Conservation (phyloP, 345 rosid genomes). For the Erysimum cheiranthoides region DNA sequence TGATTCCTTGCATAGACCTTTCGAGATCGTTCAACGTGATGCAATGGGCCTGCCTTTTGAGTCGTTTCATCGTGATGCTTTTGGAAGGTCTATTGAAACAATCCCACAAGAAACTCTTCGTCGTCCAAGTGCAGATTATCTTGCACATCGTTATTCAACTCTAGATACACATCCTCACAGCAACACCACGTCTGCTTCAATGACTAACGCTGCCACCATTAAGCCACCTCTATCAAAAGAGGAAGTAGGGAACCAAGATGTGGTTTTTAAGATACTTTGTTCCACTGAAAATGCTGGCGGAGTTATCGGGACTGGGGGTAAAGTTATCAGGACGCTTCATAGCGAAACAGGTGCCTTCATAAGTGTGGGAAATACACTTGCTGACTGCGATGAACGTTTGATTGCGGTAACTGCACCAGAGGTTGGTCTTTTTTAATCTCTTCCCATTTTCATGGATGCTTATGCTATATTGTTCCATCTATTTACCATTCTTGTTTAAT, state of each 20-base stretch:
- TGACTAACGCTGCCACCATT: constrained; percentile 48
- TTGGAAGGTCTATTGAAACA: constrained; percentile 36
- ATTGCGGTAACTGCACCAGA: constrained; percentile 77
- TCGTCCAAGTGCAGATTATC: constrained; percentile 38
- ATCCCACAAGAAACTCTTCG: constrained; percentile 36
- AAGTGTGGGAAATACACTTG: constrained; percentile 63
- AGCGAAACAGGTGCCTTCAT: constrained; percentile 84
- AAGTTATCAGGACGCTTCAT: constrained; percentile 68
- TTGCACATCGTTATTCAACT: constrained; percentile 32
- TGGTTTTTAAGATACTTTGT: constrained; percentile 77
- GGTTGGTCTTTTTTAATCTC: constrained; percentile 51
- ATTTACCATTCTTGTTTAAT: constrained; percentile 20
- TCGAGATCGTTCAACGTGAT: constrained; percentile 44
- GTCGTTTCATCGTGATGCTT: constrained; percentile 31
- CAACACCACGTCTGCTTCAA: constrained; percentile 32
- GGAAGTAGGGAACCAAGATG: constrained; percentile 53
- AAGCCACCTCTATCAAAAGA: constrained; percentile 56
- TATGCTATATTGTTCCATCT: constrained; percentile 23
- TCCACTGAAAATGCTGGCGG: constrained; percentile 80
- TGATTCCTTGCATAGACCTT: constrained; percentile 40
- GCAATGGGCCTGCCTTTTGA: constrained; percentile 36
- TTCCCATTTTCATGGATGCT: constrained; percentile 27
- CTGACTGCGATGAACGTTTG: constrained; percentile 79
- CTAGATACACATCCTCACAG: constrained; percentile 22
- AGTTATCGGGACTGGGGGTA: constrained; percentile 86